Base-by-base conservation (phyloP, 2,329 filamentous ascomycete species). In the Zymoseptoria passerinii region DNA sequence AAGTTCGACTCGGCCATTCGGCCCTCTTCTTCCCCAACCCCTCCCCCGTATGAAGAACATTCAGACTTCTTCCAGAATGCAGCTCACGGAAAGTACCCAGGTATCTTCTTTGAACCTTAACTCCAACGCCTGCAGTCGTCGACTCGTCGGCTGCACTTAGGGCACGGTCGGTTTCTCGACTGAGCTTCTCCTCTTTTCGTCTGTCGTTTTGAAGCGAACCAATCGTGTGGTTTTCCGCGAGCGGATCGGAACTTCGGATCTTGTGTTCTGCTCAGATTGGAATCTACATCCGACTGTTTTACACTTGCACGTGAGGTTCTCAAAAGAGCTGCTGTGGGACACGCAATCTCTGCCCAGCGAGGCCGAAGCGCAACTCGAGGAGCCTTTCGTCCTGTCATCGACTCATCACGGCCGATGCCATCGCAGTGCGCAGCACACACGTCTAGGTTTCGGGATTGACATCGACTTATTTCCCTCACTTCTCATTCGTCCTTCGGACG, bases 91-190 rank as follows among this genome's bases (percentile, higher is more conserved):
- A 44, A 16, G 35, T 16, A 44, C 10, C 35, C 10, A 44, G 35
- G 16, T 44, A 13, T 44, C 13, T 13, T 16, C 35, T 44, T 44
- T 44, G 23, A 23, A 23, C 35, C 35, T 16, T 16, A 4, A 44
- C 13, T 16, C 3, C n/a, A 5, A 44, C 13, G 35, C 35, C 35
- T 6, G 35, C 35, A 57, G 58, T 50, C 54, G 19, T 52, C 48
- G 50, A 40, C 18, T 50, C 54, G 19, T 52, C 48, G 50, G 50
- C 18, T 52, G 50, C 51, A 52, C 48, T 56, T 55, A 51, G 48
- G 54, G 18, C 29, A 20, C 8, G 52, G 52, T 28, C 58, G 56
- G 58, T 58, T 54, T 54, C 48, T 54, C 52, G 35, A 59, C 35
- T 1, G 35, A 16, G 16, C 6, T 7, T 3, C 5, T 44, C 3